A percentile compares a stretch with the other conserved stretches of the same genome.
Evolutionary conservation across 2,329 filamentous ascomycete genomes (phyloP).

Genomic region (Hortaea sp.): DNA sequence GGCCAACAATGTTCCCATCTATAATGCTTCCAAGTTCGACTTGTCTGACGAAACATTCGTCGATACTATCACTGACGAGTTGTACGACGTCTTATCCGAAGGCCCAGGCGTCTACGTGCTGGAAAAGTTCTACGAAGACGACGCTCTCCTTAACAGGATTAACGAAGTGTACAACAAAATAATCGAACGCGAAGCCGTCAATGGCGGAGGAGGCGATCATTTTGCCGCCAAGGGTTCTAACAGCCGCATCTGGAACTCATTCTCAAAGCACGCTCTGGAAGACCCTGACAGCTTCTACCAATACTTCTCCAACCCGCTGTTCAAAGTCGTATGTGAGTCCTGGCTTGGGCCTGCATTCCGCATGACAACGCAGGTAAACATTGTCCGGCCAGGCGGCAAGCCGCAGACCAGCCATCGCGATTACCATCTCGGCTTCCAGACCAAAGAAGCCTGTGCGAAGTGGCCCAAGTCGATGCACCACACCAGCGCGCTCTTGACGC

Average conservation of each 20-base stretch:
- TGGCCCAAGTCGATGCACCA: constrained; percentile 46
- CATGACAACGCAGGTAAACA: constrained; percentile 53
- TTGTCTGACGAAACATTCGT: constrained; percentile 22
- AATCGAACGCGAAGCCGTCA: constrained; percentile 34
- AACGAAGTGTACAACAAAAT: constrained; percentile 41
- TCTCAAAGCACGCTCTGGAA: constrained; percentile 48
- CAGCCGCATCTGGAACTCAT: constrained; percentile 56
- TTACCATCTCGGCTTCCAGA: constrained; percentile 56
- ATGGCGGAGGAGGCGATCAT: constrained; percentile 45
- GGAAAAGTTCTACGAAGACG: constrained; percentile 38
- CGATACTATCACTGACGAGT: constrained; percentile 47
- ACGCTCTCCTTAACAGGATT: constrained; percentile 35
- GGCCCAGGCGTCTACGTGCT: constrained; percentile 54
- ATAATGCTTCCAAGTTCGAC: constrained; percentile 35
- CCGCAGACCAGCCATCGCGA: constrained; percentile 52
- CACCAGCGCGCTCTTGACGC: constrained; percentile 47
- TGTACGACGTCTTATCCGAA: constrained; percentile 46
- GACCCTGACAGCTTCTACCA: constrained; percentile 43
- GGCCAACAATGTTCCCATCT: constrained; percentile 46
- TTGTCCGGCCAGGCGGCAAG: constrained; percentile 48
- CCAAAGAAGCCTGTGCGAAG: constrained; percentile 32
- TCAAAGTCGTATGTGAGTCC: constrained; percentile 41
- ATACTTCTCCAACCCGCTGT: constrained; percentile 53
- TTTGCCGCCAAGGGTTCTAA: constrained; percentile 49
- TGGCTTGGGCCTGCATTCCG: constrained; percentile 54